Percentiles rank a stretch among this genome's conserved stretches.
These are phyloP conservation scores for Saccharomyces hybrid DNA, from an alignment of 1,139 yeast species.

Conservation along the genomic window DNA sequence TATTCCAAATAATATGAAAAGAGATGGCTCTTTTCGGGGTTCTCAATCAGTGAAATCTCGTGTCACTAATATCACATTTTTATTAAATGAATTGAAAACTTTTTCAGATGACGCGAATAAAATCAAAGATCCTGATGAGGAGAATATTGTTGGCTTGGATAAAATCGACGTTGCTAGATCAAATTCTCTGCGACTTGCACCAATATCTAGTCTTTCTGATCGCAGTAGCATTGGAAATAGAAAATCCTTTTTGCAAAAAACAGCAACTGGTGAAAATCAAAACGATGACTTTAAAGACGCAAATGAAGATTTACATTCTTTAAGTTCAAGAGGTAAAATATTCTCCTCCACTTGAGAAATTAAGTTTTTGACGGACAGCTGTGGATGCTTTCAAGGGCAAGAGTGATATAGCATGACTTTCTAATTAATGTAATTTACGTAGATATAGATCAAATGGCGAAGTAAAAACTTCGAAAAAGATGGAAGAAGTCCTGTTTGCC, in stretches of 20 bases:
- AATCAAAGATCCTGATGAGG: slow-evolving; percentile 32
- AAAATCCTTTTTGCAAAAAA: slow-evolving; percentile 8
- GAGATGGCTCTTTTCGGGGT: slow-evolving; percentile 16
- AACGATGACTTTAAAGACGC: slow-evolving; percentile 30
- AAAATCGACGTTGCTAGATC: slow-evolving; percentile 27
- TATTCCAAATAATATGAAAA: slow-evolving; percentile 5
- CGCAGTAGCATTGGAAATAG: slow-evolving; percentile 8
- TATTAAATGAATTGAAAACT: slow-evolving; percentile 28
- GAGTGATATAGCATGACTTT: neutral
- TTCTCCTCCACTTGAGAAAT: slow-evolving; percentile 5
- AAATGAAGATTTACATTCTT: slow-evolving; percentile 18
- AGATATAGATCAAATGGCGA: neutral
- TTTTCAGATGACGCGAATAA: slow-evolving; percentile 19
- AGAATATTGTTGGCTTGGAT: slow-evolving; percentile 29
- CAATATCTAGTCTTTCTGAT: slow-evolving; percentile 6
- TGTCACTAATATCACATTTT: slow-evolving; percentile 32
- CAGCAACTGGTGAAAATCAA: slow-evolving; percentile 1
- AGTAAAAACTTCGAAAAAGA: neutral
- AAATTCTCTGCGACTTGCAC: slow-evolving; percentile 17
- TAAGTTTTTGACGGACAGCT: neutral
- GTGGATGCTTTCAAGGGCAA: neutral
- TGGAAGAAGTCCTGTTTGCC: neutral
- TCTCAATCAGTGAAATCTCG: slow-evolving; percentile 32
- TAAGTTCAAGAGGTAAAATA: slow-evolving; percentile 23
- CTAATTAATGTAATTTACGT: neutral